Base-by-base conservation (phyloP, 495 filamentous ascomycete species). In the Neurospora cerealis region DNA sequence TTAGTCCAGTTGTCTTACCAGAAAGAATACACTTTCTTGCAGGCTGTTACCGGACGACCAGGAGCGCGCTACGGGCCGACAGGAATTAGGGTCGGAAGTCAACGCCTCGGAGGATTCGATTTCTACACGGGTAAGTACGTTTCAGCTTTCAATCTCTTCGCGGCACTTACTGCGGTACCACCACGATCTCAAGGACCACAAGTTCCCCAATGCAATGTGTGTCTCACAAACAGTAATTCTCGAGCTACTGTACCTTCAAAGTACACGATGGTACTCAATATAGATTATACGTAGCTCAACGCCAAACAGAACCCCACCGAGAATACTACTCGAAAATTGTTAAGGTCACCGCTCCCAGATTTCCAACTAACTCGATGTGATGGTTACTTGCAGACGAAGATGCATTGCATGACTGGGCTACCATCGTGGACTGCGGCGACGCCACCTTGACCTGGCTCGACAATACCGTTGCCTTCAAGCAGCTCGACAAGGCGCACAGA, bases 1-100 rank as follows among this genome's bases (percentile, higher is more conserved):
- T 21, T 69, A 62, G 46, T 39, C 32, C 54, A 19, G 13, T 66
- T 19, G 13, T 66, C 54, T 66, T 34, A 66, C 28, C 24, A 9
- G 15, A 34, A 32, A n/a, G n/a, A n/a, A 32, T 17, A 17, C 28
- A 17, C 24, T 6, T 32, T 24, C 15, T 62, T 32, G 28, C 24
- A 62, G 54, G 54, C 54, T 17, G 66, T 70, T 3, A 73, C 72
- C 24, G 72, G 72, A 21, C 72, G 93, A 74, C 93, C 93, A 6
- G 93, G 93, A 70, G 93, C 93, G 41, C 88, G 93, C 40, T 97
- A 94, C 76, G 93, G 93, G 2, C 93, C 93, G 13, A 89, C 86
- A 70, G 92, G 91, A 36, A 96, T 96, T 77, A 87, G 93, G 80
- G 89, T 93, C 87, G 92, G 92, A 83, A 82, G 80, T 69, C 70